A percentile compares a stretch with the other conserved stretches of the same genome.
Evolutionary conservation across 208 protist genomes (phyloP).

Genomic region (Leishmania mexicana): DNA sequence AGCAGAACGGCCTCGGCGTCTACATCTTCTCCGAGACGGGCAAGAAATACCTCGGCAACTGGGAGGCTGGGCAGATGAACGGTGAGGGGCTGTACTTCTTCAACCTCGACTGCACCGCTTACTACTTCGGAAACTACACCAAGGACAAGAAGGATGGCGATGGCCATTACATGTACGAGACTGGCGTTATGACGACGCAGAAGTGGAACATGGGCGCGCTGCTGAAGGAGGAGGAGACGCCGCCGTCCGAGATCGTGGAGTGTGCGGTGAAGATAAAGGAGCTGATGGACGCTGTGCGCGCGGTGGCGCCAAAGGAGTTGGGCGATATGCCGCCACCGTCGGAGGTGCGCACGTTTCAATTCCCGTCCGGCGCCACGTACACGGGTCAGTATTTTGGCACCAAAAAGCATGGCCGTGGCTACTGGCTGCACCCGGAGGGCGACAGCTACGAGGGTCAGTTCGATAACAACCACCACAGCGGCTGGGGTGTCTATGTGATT

Average conservation of each 20-base stretch:
- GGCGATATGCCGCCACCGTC: constrained; percentile 58
- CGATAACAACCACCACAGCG: constrained; percentile 85
- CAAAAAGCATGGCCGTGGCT: constrained; percentile 89
- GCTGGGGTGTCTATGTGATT: constrained; percentile 92
- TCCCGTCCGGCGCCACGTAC: constrained; percentile 88
- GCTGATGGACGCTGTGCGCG: constrained; percentile 49
- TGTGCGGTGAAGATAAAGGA: constrained; percentile 44
- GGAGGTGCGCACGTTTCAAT: constrained; percentile 86
- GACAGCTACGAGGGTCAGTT: constrained; percentile 92
- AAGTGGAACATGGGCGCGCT: constrained; percentile 70
- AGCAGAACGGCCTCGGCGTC: constrained; percentile 82
- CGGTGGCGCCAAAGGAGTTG: constrained; percentile 64
- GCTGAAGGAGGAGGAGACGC: constrained; percentile 60
- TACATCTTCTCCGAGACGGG: constrained; percentile 75
- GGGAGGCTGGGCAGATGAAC: constrained; percentile 76
- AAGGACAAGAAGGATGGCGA: constrained; percentile 84
- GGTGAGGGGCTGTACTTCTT: constrained; percentile 89
- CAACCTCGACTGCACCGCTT: constrained; percentile 55
- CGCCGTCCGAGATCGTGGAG: constrained; percentile 67
- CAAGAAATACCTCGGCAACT: constrained; percentile 86
- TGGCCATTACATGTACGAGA: constrained; percentile 89
- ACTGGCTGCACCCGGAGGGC: constrained; percentile 88
- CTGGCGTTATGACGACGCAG: constrained; percentile 81
- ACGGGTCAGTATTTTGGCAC: constrained; percentile 85
- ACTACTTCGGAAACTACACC: constrained; percentile 76